Conservation (phyloP, 352 stramenopile species). For the Phytophthora foliorum region DNA sequence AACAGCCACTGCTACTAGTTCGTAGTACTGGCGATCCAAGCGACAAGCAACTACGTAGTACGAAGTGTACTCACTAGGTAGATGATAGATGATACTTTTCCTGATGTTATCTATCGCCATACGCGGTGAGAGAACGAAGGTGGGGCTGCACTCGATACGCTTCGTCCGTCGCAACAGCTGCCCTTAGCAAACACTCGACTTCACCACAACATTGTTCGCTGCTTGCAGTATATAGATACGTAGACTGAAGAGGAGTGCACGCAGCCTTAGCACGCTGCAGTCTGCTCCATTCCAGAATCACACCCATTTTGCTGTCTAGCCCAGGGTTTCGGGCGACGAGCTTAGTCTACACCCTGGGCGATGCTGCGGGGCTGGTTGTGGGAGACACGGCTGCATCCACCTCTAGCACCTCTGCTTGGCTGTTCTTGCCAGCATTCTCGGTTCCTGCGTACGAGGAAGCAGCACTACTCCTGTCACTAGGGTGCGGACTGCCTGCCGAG, state of each 20-base stretch:
- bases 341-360: slow-evolving; percentile 16
- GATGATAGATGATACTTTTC: slow-evolving; percentile 19
- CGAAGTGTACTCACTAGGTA: slow-evolving; percentile 15
- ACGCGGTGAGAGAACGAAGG: not conserved
- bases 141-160: not conserved
- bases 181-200: not conserved
- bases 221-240: slow-evolving; percentile 25
- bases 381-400: slow-evolving; percentile 16
- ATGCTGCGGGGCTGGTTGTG: slow-evolving; percentile 9
- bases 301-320: slow-evolving; percentile 13
- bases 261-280: not conserved
- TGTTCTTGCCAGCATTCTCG: slow-evolving; percentile 28
- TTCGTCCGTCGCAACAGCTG: not conserved
- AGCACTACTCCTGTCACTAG: slow-evolving; percentile 33
- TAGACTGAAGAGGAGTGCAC: slow-evolving; percentile 17
- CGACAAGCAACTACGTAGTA: no score
- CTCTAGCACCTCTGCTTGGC: slow-evolving; percentile 17
- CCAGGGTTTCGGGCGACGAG: slow-evolving; percentile 14
- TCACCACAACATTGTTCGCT: slow-evolving; percentile 4
- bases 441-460: slow-evolving; percentile 30
- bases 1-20: not conserved
- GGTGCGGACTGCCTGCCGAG: slow-evolving; percentile 38
- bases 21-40: no score
- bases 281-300: slow-evolving; percentile 16
- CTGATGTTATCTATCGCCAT: slow-evolving; percentile 15